These are phyloP conservation scores for Sphaerosporella brunnea DNA, from an alignment of 495 filamentous ascomycete species.

Conservation along the genomic window DNA sequence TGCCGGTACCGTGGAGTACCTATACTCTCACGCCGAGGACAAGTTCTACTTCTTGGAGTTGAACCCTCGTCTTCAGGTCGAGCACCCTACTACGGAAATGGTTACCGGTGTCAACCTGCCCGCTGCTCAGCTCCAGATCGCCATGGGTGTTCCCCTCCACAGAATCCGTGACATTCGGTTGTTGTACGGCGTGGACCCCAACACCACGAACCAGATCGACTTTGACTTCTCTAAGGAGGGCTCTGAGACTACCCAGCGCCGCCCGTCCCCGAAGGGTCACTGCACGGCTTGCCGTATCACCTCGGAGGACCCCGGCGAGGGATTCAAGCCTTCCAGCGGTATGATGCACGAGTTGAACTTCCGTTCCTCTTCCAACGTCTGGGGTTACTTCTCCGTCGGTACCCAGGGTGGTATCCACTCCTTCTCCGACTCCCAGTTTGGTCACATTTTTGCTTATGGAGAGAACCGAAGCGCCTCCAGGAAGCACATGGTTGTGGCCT, in stretches of 20 bases:
- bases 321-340: conserved; percentile 98
- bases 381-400: conserved; percentile 99
- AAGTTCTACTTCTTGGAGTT: conserved; percentile 99
- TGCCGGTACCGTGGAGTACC: conserved; percentile 95
- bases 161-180: conserved; percentile 90
- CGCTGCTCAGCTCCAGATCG: conserved; percentile 92
- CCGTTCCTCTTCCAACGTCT: conserved; percentile 93
- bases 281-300: conserved; percentile 98
- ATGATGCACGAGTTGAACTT: conserved; percentile 99
- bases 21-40: conserved; percentile 95
- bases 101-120: conserved; percentile 94
- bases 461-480: conserved; percentile 89
- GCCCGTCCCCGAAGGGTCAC: conserved; percentile 86
- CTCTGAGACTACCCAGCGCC: conserved; percentile 67
- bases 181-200: conserved; percentile 88
- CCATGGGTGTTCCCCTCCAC: conserved; percentile 95
- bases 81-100: conserved; percentile 99
- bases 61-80: conserved; percentile 95
- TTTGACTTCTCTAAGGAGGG: conserved; percentile 85
- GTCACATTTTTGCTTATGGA: conserved; percentile 97
- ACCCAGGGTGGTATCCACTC: conserved; percentile 93
- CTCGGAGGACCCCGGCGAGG: conserved; percentile 95
- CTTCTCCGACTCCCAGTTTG: conserved; percentile 97
- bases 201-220: conserved; percentile 71
- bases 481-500: conserved; percentile 97